Percentiles rank a stretch among this genome's conserved stretches.
Evolutionary conservation across 176 grass and related monocot species (phyloP).

Genomic region (Oryza meridionalis): DNA sequence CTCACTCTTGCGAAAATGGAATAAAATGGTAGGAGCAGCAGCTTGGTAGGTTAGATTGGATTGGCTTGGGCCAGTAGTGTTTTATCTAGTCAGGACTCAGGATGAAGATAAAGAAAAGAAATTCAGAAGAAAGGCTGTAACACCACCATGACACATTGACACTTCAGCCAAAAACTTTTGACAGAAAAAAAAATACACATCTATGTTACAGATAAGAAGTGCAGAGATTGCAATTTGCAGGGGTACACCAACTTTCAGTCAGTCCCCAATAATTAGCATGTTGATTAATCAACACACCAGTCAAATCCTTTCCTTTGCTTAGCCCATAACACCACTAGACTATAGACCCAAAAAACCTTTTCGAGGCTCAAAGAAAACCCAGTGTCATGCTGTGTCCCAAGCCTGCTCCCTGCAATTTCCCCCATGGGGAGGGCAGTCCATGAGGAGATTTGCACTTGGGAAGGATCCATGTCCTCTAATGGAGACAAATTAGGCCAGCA

Average conservation of each 20-base stretch:
- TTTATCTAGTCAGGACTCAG: slow-evolving; percentile 5
- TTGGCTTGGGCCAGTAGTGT: not conserved
- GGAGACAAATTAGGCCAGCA: slow-evolving; percentile 24
- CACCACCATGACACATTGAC: not conserved
- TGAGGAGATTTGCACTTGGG: not conserved
- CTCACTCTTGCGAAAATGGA: not conserved
- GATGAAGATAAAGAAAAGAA: not conserved
- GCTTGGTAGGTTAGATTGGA: not conserved
- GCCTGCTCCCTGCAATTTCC: not conserved
- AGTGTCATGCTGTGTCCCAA: not conserved
- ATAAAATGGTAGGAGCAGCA: not conserved
- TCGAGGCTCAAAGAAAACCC: not conserved
- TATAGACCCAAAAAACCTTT: not conserved
- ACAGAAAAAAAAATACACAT: not conserved
- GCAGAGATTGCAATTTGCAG: not conserved
- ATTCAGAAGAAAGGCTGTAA: not conserved
- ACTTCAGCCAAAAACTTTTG: not conserved
- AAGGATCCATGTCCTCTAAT: slow-evolving; percentile 38
- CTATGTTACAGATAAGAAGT: not conserved
- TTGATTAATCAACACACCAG: not conserved
- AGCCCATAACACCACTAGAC: not conserved
- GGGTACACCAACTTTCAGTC: not conserved
- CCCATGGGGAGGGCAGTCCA: not conserved
- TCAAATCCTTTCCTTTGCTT: slow-evolving; percentile 1
- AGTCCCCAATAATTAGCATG: not conserved